Base-by-base conservation (phyloP, 257 asterid species). In the Plantago elongata region DNA sequence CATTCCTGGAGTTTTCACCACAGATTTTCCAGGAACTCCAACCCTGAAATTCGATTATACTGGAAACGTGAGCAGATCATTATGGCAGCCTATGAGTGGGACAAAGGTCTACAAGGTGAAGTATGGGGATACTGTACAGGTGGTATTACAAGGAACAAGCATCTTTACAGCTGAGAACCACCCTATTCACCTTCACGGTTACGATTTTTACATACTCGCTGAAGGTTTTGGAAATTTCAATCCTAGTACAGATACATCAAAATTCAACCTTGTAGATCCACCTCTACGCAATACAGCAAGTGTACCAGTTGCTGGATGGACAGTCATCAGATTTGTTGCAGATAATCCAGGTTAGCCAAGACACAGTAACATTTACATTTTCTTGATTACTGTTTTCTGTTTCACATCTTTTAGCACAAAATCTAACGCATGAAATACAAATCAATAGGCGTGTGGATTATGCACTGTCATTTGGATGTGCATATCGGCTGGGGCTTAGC, bases 111-210 rank as follows among this genome's bases (percentile, higher is more conserved):
- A 92, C 65, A 87, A 38, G 61, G 29, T 92, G 52, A 83, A 81
- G 42, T 89, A 75, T 15, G 97, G 99, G 18, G 84, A 83, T 0
- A 64, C 74, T 5, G 99, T 92, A 57, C 89, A 92, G 63, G 5
- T 92, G 15, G 99, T 89, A 38, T 44, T 86, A 57, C 99, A 92
- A 68, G 99, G 96, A 14, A 92, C 99, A 18, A 84, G 84, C 55
- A 89, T 92, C 37, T 60, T 89, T 74, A 75, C 86, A 0, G 85
- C 87, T n/a, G 99, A 89, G 75, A 81, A 86, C 68, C 99, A 89
- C 75, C 99, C 99, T 0, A 83, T 92, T 46, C 99, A 92, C 77
- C 95, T 92, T 38, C 99, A 92, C 29, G 99, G 99, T 8, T 86
- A 86, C 45, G 95, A 92, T 49, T 92, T 92, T 62, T 92, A 83